Evolutionary conservation across 495 filamentous ascomycete genomes (phyloP).

Genomic region (Aspergillus bertholletiae): DNA sequence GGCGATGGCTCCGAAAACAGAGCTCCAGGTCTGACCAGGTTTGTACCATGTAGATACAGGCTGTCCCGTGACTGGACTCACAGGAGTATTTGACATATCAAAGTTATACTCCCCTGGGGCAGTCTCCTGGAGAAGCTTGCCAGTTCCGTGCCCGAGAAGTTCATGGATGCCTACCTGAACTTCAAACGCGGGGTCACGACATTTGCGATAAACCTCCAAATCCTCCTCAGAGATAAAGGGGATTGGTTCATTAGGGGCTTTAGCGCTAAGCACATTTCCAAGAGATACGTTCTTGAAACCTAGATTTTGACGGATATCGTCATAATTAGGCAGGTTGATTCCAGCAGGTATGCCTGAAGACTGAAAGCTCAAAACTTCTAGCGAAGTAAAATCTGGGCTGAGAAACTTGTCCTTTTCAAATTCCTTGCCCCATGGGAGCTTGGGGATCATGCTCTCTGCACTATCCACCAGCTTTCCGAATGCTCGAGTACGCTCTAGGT

Average conservation of each 20-base stretch:
- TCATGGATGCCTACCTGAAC: conserved; percentile 96
- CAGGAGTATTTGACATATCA: conserved; percentile 70
- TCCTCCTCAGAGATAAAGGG: conserved; percentile 80
- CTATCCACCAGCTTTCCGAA: conserved; percentile 80
- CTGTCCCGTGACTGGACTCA: conserved; percentile 73
- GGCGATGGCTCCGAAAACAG: conserved; percentile 81
- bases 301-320: conserved; percentile 85
- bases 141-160: conserved; percentile 91
- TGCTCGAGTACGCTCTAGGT: conserved; percentile 83
- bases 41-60: conserved; percentile 85
- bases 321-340: conserved; percentile 83
- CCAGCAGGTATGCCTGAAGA: conserved; percentile 83
- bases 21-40: conserved; percentile 90
- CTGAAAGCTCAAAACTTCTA: conserved; percentile 72
- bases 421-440: conserved; percentile 80
- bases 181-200: conserved; percentile 84
- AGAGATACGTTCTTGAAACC: conserved; percentile 98
- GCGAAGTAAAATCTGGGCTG: conserved; percentile 88
- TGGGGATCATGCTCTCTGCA: conserved; percentile 78
- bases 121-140: conserved; percentile 91
- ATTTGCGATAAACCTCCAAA: conserved; percentile 70
- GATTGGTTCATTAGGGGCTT: conserved; percentile 82
- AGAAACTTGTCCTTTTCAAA: conserved; percentile 96
- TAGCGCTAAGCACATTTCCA: conserved; percentile 87
- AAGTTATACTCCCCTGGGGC: conserved; percentile 82